These are phyloP conservation scores for Chlorella sp. DNA, from an alignment of 139 green algal genomes.

Conservation along the genomic window DNA sequence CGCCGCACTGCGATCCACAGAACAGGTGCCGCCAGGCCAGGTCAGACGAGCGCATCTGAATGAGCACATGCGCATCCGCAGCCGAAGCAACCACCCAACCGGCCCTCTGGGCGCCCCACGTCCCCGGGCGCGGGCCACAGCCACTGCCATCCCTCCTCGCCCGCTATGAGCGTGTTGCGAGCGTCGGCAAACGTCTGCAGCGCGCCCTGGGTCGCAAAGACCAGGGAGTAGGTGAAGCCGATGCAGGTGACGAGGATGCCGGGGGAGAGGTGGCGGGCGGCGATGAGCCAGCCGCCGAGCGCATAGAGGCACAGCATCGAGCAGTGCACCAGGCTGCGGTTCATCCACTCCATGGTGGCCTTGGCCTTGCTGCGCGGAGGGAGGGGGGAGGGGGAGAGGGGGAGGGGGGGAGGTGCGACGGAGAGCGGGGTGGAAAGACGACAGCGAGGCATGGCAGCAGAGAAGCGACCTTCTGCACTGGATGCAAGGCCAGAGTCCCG, in stretches of 20 bases:
- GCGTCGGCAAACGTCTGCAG: slow-evolving; percentile 81
- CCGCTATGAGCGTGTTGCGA: too few species aligned
- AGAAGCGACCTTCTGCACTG: background rate
- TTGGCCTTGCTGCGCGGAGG: slow-evolving; percentile 13
- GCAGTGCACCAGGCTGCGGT: slow-evolving; percentile 73
- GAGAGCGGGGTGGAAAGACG: too few species aligned
- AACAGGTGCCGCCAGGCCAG: too few species aligned
- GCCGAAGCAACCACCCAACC: too few species aligned
- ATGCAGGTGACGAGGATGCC: slow-evolving; percentile 82
- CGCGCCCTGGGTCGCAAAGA: slow-evolving; percentile 85
- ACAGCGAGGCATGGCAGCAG: background rate
- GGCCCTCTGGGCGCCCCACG: too few species aligned
- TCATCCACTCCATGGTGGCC: too few species aligned
- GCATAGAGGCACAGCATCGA: slow-evolving; percentile 81
- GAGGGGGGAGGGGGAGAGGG: too few species aligned
- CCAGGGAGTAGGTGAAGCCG: slow-evolving; percentile 88
- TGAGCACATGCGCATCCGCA: too few species aligned
- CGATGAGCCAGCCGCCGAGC: slow-evolving; percentile 81
- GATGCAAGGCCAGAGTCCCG: background rate
- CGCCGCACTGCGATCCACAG: too few species aligned
- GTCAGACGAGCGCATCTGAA: too few species aligned
- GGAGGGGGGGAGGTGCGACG: slow-evolving; percentile 36
- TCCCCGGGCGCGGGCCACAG: too few species aligned
- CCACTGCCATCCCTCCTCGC: too few species aligned
- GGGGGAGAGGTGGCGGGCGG: slow-evolving; percentile 67